Conservation (phyloP, 1,139 yeast species). For the Candida tetrigidarum region DNA sequence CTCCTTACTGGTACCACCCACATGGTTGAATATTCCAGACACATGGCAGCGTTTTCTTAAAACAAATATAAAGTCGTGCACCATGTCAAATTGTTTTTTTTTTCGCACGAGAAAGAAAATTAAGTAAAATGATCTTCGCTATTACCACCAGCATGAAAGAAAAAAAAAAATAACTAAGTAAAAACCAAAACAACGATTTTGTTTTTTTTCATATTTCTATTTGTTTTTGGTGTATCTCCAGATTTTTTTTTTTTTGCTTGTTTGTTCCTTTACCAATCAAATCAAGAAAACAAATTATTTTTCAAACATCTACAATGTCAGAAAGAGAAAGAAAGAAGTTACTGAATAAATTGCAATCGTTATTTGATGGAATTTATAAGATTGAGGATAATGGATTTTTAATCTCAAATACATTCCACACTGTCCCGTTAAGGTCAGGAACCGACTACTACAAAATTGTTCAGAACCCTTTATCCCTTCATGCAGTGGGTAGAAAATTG, state of each 20-base stretch:
- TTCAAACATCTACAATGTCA: slow-evolving; percentile 21
- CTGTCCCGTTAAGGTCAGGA: slow-evolving; percentile 55
- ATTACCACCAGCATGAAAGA: background rate
- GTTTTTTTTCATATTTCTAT: too few species aligned
- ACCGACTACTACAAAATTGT: slow-evolving; percentile 51
- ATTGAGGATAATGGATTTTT: slow-evolving; percentile 49
- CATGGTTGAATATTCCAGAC: background rate
- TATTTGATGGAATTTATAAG: slow-evolving; percentile 47
- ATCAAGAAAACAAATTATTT: background rate
- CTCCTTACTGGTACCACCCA: background rate
- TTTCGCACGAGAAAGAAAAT: background rate
- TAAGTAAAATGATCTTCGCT: background rate
- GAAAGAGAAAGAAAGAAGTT: slow-evolving; percentile 48
- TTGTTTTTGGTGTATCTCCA: too few species aligned
- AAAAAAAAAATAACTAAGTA: too few species aligned
- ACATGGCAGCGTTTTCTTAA: background rate
- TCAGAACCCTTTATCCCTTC: slow-evolving; percentile 46
- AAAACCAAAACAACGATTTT: background rate
- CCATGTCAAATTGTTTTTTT: too few species aligned
- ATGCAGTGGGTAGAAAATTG: slow-evolving; percentile 44
- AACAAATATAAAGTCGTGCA: background rate
- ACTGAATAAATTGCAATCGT: slow-evolving; percentile 38
- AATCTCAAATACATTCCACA: slow-evolving; percentile 53
- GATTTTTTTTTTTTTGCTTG: too few species aligned
- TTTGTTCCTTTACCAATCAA: too few species aligned